phyloP scores from a whole-genome alignment of 75 land plant species.

The Chamaecyparis obtusa region DNA sequence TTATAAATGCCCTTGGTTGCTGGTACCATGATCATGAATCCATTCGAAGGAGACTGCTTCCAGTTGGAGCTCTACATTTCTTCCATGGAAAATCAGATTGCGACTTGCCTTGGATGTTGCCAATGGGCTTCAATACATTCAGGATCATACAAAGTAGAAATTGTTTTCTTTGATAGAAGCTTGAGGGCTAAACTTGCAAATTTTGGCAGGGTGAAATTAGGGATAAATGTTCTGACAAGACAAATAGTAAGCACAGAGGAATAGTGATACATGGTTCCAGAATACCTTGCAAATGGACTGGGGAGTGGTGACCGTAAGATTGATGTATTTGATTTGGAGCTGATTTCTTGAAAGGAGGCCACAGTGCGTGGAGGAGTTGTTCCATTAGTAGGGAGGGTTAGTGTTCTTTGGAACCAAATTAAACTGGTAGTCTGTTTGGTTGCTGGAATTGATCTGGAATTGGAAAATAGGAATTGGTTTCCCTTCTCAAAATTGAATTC shows the following conservation, averaged over 20 bases:
- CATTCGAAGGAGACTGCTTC: slow-evolving; percentile 27
- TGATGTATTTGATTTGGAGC: no score
- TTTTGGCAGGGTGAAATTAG: no score
- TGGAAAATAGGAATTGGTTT: no score
- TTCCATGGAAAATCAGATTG: slow-evolving; percentile 66
- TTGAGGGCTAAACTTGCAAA: slow-evolving; percentile 54
- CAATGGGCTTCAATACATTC: slow-evolving; percentile 1
- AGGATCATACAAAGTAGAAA: slow-evolving; percentile 44
- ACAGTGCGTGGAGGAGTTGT: not conserved
- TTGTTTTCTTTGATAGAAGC: slow-evolving; percentile 66
- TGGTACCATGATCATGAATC: slow-evolving; percentile 47
- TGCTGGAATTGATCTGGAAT: no score
- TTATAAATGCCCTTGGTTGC: no score
- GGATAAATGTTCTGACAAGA: no score
- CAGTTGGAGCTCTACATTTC: slow-evolving; percentile 15
- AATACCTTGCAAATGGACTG: not conserved
- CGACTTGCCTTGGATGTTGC: slow-evolving; percentile 24
- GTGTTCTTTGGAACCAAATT: slow-evolving; percentile 17
- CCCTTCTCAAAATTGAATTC: no score
- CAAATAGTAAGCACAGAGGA: slow-evolving; percentile 1
- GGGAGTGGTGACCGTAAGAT: slow-evolving; percentile 7
- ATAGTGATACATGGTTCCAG: no score
- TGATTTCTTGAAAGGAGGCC: no score
- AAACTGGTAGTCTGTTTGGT: no score
- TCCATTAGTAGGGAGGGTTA: slow-evolving; percentile 37